These are phyloP conservation scores for Aspergillus sparsus DNA, from an alignment of 495 filamentous ascomycete species.

Conservation along the genomic window DNA sequence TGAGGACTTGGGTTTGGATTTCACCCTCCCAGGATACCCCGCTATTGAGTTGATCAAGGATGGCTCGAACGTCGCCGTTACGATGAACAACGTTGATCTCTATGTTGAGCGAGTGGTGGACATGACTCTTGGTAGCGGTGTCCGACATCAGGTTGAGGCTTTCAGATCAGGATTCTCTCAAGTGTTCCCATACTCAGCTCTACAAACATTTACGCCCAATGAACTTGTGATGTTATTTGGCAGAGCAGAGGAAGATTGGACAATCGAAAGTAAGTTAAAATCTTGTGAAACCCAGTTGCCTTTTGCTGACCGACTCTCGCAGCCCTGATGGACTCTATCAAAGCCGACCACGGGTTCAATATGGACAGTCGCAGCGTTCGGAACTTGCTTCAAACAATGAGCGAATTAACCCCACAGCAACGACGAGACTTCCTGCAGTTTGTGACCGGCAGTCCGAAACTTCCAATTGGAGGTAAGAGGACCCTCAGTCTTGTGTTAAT, in stretches of 20 bases:
- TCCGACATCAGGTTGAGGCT: conserved; percentile 84
- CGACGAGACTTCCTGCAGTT: conserved; percentile 97
- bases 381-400: conserved; percentile 94
- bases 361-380: conserved; percentile 98
- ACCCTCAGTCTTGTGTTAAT: not conserved
- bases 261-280: conserved; percentile 77
- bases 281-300: not conserved
- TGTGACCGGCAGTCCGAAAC: conserved; percentile 95
- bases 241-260: conserved; percentile 94
- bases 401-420: conserved; percentile 71
- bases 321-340: conserved; percentile 97
- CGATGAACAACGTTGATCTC: conserved; percentile 82
- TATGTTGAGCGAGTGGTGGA: conserved; percentile 93
- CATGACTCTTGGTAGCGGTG: conserved; percentile 83
- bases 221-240: conserved; percentile 98
- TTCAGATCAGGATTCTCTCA: conserved; percentile 92
- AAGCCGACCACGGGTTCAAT: conserved; percentile 99
- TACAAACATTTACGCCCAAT: conserved; percentile 92
- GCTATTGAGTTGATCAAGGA: conserved; percentile 78
- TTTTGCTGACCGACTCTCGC: conserved; percentile 26
- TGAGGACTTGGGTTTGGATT: conserved; percentile 89
- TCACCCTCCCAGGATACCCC: conserved; percentile 91
- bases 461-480: conserved; percentile 90
- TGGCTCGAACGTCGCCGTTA: conserved; percentile 72
- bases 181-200: conserved; percentile 91